A percentile compares a stretch with the other conserved stretches of the same genome.
Conservation (phyloP, 257 asterid species). For the Solanum dulcamara region DNA sequence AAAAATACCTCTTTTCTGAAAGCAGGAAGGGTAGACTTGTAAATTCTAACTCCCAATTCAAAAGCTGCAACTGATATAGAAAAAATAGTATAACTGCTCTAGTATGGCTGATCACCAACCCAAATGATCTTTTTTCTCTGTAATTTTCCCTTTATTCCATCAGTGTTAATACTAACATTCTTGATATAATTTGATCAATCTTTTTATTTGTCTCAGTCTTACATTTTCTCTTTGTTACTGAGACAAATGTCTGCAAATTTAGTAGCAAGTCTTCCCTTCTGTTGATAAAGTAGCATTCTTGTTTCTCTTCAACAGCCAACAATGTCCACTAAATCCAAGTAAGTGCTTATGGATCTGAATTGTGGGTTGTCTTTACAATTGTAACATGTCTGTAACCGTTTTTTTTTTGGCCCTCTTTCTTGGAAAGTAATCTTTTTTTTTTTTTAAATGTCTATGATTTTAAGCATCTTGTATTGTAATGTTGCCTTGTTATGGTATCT, state of each 20-base stretch:
- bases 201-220: not conserved
- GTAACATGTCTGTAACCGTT: not conserved
- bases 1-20: not conserved
- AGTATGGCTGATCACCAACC: not conserved
- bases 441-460: not conserved
- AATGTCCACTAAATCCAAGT: slow-evolving; percentile 83
- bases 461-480: not conserved
- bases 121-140: not conserved
- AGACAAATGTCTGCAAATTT: not conserved
- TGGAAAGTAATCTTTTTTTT: not conserved
- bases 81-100: not conserved
- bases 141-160: not conserved
- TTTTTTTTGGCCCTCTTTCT: not conserved
- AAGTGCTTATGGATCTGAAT: slow-evolving; percentile 20
- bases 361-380: not conserved
- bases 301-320: not conserved
- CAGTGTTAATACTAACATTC: not conserved
- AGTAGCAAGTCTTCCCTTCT: not conserved
- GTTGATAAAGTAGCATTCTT: not conserved
- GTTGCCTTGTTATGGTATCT: not conserved
- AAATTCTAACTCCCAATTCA: not conserved
- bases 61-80: not conserved
- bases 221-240: not conserved
- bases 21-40: not conserved
- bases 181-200: not conserved